Evolutionary conservation across 1,284 basidiomycete genomes (phyloP).

Genomic region (Omphalotus olearius): DNA sequence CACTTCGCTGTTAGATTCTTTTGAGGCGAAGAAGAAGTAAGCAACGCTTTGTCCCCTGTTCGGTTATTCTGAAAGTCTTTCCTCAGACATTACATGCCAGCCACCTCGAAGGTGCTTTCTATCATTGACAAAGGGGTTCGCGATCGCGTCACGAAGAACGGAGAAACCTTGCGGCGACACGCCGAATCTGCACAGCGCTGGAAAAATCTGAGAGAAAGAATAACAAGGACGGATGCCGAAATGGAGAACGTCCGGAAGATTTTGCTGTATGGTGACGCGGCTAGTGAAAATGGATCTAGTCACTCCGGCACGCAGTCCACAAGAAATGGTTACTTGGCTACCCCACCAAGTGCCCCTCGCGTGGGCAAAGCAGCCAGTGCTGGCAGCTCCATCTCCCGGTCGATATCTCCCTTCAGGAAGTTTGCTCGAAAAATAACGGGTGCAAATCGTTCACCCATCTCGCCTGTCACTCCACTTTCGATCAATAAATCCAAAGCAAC

Average conservation of each 20-base stretch:
- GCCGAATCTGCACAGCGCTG: slow-evolving; percentile 84
- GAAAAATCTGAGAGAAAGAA: slow-evolving; percentile 73
- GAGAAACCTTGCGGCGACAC: slow-evolving; percentile 84
- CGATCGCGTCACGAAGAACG: slow-evolving; percentile 90
- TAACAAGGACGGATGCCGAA: slow-evolving; percentile 74
- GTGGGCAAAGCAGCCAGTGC: slow-evolving; percentile 41
- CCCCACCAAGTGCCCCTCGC: slow-evolving; percentile 50
- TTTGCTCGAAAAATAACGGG: slow-evolving; percentile 65
- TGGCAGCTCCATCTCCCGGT: slow-evolving; percentile 57
- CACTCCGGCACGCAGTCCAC: slow-evolving; percentile 50
- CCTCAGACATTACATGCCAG: slow-evolving; percentile 83
- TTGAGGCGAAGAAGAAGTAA: slow-evolving; percentile 82
- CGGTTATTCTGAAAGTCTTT: slow-evolving; percentile 11
- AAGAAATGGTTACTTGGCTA: slow-evolving; percentile 56
- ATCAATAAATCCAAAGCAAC: slow-evolving; percentile 35
- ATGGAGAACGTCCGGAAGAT: slow-evolving; percentile 71
- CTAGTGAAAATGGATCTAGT: slow-evolving; percentile 67
- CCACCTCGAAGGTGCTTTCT: slow-evolving; percentile 87
- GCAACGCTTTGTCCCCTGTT: slow-evolving; percentile 17
- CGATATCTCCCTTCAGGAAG: slow-evolving; percentile 75
- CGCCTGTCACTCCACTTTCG: slow-evolving; percentile 47
- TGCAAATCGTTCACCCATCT: slow-evolving; percentile 27
- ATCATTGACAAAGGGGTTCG: slow-evolving; percentile 91
- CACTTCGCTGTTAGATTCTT: slow-evolving; percentile 63
- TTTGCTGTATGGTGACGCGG: slow-evolving; percentile 50